phyloP scores from a whole-genome alignment of 2,329 filamentous ascomycete species.

The Exophiala mesophila region DNA sequence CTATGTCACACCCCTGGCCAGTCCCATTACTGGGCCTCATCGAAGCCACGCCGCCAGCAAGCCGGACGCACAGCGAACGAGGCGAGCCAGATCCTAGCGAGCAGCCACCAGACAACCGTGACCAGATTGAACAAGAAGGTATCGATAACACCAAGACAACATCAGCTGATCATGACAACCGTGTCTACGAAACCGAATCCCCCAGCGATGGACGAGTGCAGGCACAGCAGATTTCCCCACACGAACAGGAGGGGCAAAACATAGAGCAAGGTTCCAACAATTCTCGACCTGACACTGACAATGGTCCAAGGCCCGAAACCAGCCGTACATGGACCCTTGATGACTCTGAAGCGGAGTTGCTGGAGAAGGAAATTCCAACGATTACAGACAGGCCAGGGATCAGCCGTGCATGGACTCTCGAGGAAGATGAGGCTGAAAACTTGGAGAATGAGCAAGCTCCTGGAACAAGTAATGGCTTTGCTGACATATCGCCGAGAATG shows the following conservation, averaged over 20 bases:
- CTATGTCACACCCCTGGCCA: slow-evolving; percentile 33
- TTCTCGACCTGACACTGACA: background rate
- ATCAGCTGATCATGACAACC: slow-evolving; percentile 62
- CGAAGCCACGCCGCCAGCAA: slow-evolving; percentile 50
- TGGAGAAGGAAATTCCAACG: slow-evolving; percentile 17
- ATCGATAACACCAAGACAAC: slow-evolving; percentile 52
- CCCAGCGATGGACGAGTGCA: slow-evolving; percentile 41
- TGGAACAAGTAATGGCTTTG: background rate
- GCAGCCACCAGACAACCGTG: slow-evolving; percentile 39
- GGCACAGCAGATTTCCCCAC: background rate
- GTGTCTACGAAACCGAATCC: slow-evolving; percentile 59
- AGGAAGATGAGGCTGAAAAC: slow-evolving; percentile 17
- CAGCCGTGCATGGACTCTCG: slow-evolving; percentile 17
- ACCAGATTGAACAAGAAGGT: slow-evolving; percentile 41
- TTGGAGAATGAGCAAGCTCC: slow-evolving; percentile 6
- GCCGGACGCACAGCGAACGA: slow-evolving; percentile 27
- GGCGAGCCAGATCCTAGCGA: slow-evolving; percentile 29
- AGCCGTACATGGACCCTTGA: slow-evolving; percentile 21
- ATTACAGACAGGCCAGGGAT: slow-evolving; percentile 17
- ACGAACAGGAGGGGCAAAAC: slow-evolving; percentile 38
- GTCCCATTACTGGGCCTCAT: slow-evolving; percentile 55
- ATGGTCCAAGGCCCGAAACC: slow-evolving; percentile 7
- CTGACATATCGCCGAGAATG: background rate
- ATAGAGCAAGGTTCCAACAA: slow-evolving; percentile 30
- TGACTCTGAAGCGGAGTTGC: slow-evolving; percentile 14